Evolutionary conservation across 176 grass and related monocot genomes (phyloP), one percentile per base, ranked within the genome.

Genomic region (Oryza meridionalis): DNA sequence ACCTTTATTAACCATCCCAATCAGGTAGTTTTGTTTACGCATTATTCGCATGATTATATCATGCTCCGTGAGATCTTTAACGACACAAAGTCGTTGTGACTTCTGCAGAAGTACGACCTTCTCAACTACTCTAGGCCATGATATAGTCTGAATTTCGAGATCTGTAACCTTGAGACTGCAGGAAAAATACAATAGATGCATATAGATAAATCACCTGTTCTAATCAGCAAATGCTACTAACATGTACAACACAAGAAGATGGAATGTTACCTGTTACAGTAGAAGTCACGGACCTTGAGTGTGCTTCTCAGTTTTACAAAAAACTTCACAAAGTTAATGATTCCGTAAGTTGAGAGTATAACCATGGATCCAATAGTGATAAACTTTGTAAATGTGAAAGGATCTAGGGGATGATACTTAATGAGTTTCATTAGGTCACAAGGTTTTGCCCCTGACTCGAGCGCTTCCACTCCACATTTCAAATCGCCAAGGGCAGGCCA

Each of bases 321-420:
- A 85, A 97, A 97, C 86, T 92, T 97, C 32, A 97, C 61, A 78
- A 97, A 94, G 68, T 97, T 97, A 72, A 88, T 82, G 68, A 97
- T 77, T 55, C 87, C 94, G 79, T 97, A 97, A 42, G 85, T 47
- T 19, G 89, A 81, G 63, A 97, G 51, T 81, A 97, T 89, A 72
- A 86, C 67, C 91, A 97, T 94, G 26, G 91, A 97, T 31, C 87
- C 91, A 72, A 94, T 40, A 67, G 89, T 88, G 31, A 94, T 83
- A 71, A 91, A 80, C 89, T 97, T 97, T 12, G 66, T 73, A 78
- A 91, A 78, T 27, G 94, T 94, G 79, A 97, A 93, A 0, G 91
- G 94, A 61, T 90, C 82, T 75, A 97, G 73, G 7, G 94, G 91
- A 11, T 92, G 32, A 11, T 91, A 44, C 70, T 97, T 97, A 75